Evolutionary conservation across 2,329 filamentous ascomycete genomes (phyloP).

Genomic region (Chaetomiaceae sp.): DNA sequence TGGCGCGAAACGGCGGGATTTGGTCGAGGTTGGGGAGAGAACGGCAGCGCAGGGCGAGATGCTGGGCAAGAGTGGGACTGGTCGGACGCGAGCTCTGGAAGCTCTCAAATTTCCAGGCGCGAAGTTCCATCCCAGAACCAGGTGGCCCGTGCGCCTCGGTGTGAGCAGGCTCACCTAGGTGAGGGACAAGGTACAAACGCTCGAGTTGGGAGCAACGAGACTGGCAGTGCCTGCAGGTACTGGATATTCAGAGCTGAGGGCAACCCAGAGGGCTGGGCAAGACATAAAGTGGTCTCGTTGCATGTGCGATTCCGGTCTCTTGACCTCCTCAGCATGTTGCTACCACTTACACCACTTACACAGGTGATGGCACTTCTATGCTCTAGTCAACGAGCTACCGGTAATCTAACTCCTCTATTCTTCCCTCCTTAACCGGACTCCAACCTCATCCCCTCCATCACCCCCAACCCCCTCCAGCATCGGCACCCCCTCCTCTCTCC

Average conservation of each 20-base stretch:
- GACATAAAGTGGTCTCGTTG: no score
- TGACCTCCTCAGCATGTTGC: no score
- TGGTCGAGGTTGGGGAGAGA: conserved; percentile 1
- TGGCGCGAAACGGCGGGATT: background rate
- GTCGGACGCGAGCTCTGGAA: conserved; percentile 15
- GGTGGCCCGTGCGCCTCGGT: conserved; percentile 16
- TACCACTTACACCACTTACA: no score
- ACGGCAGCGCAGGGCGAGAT: background rate
- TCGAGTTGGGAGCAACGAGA: no score
- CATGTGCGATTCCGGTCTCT: no score
- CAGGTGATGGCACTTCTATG: no score
- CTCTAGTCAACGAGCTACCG: no score
- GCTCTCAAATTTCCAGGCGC: conserved; percentile 29
- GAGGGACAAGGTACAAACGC: no score
- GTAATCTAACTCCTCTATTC: background rate
- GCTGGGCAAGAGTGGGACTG: background rate
- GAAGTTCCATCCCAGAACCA: background rate
- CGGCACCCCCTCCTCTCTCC: conserved; percentile 34
- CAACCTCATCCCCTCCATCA: conserved; percentile 28
- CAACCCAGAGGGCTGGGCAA: no score
- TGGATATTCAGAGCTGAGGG: no score
- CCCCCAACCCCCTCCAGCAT: conserved; percentile 30
- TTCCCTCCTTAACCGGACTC: conserved; percentile 22
- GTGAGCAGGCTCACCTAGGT: conserved; percentile 6
- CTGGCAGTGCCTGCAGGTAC: no score